Evolutionary conservation across 345 rosid species (phyloP), one percentile per base, ranked within the genome.

Genomic region (Nasturtium officinale): DNA sequence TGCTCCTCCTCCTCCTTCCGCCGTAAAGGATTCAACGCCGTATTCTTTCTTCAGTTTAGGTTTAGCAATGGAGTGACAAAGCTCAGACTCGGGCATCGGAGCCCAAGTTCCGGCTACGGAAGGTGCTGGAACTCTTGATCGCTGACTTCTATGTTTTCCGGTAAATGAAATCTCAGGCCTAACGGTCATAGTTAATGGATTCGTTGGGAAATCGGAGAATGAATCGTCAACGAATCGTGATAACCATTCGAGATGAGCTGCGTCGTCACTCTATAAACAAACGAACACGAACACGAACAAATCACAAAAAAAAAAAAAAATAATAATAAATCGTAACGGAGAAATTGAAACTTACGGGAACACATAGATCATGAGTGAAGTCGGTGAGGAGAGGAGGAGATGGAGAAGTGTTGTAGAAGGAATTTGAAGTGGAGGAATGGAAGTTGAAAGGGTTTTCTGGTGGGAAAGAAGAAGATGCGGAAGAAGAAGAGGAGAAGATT

Each of bases 181-280:
- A 45, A 64, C 75, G 63, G 64, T 33, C 74, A 37, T 42, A n/a
- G 83, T 64, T 51, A 82, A 46, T 1, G 86, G 76, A 77, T 78
- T 82, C 7, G 83, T 7, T 0, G 92, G 90, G 50, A 80, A 83
- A 53, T 86, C 88, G 52, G 78, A 30, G 81, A 84, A 86, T 0
- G 92, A 90, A 73, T 89, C 96, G 45, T 91, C 93, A 1, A 87
- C 93, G 74, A 91, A 84, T 37, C 69, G 84, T 10, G 96, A 89
- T 48, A 91, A 62, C 97, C 96, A 89, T 65, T 91, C 97, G 61
- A 91, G 78, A 81, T 91, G 93, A 7, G 97, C 97, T 67, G 85
- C 90, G 55, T 91, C 96, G 71, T 91, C 93, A 68, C 82, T 82
- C 97, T 91, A 65, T 75, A 61, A 45, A 40, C 78, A 61, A 46